Percentiles rank a stretch among this genome's conserved stretches.
phyloP scores from a whole-genome alignment of 179 eudicot genomes.

The Heliamphora pulchella region DNA sequence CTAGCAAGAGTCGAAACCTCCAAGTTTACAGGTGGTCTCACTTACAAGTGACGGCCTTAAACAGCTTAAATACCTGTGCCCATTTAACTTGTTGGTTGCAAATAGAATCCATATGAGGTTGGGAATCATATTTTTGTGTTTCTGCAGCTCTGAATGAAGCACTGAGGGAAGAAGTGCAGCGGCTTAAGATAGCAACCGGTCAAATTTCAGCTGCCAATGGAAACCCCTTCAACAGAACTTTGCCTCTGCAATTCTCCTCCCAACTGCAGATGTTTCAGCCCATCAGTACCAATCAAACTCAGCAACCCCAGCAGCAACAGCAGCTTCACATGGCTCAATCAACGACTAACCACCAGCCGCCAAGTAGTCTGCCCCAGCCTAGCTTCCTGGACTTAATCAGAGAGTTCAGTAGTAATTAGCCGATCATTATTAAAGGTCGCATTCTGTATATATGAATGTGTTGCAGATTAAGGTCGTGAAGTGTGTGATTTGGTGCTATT shows the following conservation, averaged over 20 bases:
- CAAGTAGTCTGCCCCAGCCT: conserved; percentile 35
- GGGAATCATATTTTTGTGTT: background rate
- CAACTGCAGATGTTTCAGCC: conserved; percentile 28
- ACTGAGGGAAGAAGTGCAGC: conserved; percentile 78
- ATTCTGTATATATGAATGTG: conserved; percentile 12
- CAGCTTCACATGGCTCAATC: conserved; percentile 40
- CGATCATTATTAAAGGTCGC: background rate
- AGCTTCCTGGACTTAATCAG: conserved; percentile 47
- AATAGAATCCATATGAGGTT: background rate
- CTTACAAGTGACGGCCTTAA: too few relatives aligned
- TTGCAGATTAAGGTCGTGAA: background rate
- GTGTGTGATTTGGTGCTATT: background rate
- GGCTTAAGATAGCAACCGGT: conserved; percentile 72
- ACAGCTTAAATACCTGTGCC: background rate
- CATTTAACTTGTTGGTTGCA: background rate
- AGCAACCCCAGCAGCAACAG: conserved; percentile 28
- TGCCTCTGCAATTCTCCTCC: conserved; percentile 34
- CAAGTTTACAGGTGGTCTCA: too few relatives aligned
- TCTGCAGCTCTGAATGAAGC: conserved; percentile 73
- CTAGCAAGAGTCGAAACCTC: too few relatives aligned
- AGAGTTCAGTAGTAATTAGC: conserved; percentile 17
- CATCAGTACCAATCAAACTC: conserved; percentile 36
- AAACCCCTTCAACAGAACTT: conserved; percentile 37
- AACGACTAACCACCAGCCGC: conserved; percentile 17
- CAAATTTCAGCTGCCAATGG: conserved; percentile 42